Evolutionary conservation across 768 basidiomycete genomes (phyloP).

Genomic region (Tricholoma sp.): DNA sequence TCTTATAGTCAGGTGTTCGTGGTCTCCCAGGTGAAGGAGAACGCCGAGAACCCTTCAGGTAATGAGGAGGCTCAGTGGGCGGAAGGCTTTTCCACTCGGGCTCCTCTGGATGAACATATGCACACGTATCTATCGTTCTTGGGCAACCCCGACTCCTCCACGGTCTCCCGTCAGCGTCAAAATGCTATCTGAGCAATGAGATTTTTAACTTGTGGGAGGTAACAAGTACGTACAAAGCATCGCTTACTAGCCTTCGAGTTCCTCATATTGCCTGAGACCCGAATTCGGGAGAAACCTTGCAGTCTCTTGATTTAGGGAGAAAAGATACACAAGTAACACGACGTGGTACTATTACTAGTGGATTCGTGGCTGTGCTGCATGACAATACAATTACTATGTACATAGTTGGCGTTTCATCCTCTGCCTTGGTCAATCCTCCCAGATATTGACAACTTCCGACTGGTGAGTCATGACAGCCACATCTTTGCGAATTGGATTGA

Average conservation of each 20-base stretch:
- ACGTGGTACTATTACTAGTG: background rate
- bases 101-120: slow-evolving; percentile 24
- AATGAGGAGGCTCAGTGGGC: slow-evolving; percentile 3
- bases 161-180: slow-evolving; percentile 13
- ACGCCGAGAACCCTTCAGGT: background rate
- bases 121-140: slow-evolving; percentile 7
- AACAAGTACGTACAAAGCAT: slow-evolving; percentile 15
- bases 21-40: slow-evolving; percentile 1
- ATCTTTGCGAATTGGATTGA: slow-evolving; percentile 72
- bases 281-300: background rate
- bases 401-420: too few species aligned
- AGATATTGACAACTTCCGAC: slow-evolving; percentile 65
- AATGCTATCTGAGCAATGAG: slow-evolving; percentile 9
- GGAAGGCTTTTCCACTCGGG: slow-evolving; percentile 15
- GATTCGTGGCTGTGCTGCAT: background rate
- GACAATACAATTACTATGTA: too few species aligned
- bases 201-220: background rate
- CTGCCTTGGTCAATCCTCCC: slow-evolving; percentile 32
- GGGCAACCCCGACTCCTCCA: slow-evolving; percentile 6
- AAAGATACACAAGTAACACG: background rate
- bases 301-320: background rate
- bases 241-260: background rate
- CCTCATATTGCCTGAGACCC: background rate
- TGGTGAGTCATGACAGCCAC: slow-evolving; percentile 84
- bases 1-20: background rate